Percentiles rank a stretch among this genome's conserved stretches.
Evolutionary conservation across 768 basidiomycete genomes (phyloP).

Genomic region (Porpolomopsis calyptriformis): DNA sequence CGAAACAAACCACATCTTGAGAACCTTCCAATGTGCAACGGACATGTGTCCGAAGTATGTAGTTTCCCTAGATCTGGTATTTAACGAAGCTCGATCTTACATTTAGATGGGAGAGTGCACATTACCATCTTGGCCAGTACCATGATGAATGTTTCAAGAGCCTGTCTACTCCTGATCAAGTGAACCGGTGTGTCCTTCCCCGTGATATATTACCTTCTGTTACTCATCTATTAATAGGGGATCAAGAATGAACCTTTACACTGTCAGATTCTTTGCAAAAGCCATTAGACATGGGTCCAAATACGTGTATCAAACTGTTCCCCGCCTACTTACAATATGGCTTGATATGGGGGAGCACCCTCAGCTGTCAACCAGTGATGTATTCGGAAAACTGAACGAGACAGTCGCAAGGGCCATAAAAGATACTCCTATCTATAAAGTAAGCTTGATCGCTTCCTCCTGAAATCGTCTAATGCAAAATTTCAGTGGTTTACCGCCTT

Average conservation of each 20-base stretch:
- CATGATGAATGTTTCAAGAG: slow-evolving; percentile 69
- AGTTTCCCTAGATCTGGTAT: not conserved
- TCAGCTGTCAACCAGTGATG: slow-evolving; percentile 20
- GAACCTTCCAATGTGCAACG: slow-evolving; percentile 43
- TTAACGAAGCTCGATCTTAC: slow-evolving; percentile 3
- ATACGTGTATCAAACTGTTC: slow-evolving; percentile 92
- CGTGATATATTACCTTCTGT: not conserved
- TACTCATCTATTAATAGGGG: slow-evolving; percentile 29
- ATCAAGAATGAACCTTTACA: slow-evolving; percentile 52
- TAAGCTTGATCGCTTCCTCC: slow-evolving; percentile 16
- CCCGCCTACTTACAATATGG: slow-evolving; percentile 90
- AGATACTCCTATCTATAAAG: slow-evolving; percentile 73
- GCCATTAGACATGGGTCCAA: slow-evolving; percentile 82
- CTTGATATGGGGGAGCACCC: slow-evolving; percentile 73
- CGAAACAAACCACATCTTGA: slow-evolving; percentile 51
- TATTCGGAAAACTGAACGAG: slow-evolving; percentile 47
- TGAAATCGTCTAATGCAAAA: slow-evolving; percentile 1
- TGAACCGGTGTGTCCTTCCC: slow-evolving; percentile 28
- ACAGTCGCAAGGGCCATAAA: slow-evolving; percentile 44
- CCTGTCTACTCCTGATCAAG: slow-evolving; percentile 35
- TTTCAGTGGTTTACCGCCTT: slow-evolving; percentile 89
- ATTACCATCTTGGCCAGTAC: slow-evolving; percentile 81
- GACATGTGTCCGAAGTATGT: slow-evolving; percentile 40
- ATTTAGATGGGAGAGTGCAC: slow-evolving; percentile 69
- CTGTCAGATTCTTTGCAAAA: slow-evolving; percentile 54